phyloP scores from a whole-genome alignment of 1,284 basidiomycete species.

The Trichosporon inkin region DNA sequence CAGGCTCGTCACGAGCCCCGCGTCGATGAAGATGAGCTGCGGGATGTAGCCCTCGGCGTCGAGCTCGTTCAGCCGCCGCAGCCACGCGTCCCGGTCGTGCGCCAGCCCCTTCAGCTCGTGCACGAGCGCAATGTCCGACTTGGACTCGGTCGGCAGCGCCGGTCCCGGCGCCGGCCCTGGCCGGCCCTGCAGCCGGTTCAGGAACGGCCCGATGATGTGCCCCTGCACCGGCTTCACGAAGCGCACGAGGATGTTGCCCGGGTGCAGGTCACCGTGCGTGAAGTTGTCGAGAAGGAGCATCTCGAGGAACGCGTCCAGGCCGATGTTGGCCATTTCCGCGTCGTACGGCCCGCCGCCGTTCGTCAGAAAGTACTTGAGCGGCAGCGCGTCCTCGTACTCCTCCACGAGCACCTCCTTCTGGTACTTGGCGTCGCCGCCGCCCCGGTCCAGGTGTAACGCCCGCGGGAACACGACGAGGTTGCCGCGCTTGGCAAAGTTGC shows the following conservation, averaged over 20 bases:
- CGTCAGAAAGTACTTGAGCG: constrained; percentile 79
- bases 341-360: constrained; percentile 91
- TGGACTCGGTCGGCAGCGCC: constrained; percentile 28
- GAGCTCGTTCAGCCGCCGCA: constrained; percentile 63
- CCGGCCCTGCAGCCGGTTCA: constrained; percentile 35
- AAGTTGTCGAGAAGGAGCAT: constrained; percentile 99
- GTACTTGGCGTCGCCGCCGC: neutral
- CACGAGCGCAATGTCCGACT: constrained; percentile 57
- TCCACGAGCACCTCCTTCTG: constrained; percentile 78
- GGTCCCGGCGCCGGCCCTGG: constrained; percentile 30
- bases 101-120: constrained; percentile 60
- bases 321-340: constrained; percentile 82
- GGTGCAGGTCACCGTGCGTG: constrained; percentile 81
- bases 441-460: constrained; percentile 5
- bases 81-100: constrained; percentile 65
- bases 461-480: constrained; percentile 80
- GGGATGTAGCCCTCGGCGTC: constrained; percentile 76
- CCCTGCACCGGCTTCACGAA: constrained; percentile 76
- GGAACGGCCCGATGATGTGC: constrained; percentile 52
- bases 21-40: constrained; percentile 94
- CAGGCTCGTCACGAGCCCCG: constrained; percentile 86
- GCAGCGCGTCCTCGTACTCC: constrained; percentile 88
- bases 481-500: constrained; percentile 71
- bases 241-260: constrained; percentile 95
- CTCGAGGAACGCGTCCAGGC: constrained; percentile 93